Conservation (phyloP, 345 rosid species). For the Syzygium jambos region DNA sequence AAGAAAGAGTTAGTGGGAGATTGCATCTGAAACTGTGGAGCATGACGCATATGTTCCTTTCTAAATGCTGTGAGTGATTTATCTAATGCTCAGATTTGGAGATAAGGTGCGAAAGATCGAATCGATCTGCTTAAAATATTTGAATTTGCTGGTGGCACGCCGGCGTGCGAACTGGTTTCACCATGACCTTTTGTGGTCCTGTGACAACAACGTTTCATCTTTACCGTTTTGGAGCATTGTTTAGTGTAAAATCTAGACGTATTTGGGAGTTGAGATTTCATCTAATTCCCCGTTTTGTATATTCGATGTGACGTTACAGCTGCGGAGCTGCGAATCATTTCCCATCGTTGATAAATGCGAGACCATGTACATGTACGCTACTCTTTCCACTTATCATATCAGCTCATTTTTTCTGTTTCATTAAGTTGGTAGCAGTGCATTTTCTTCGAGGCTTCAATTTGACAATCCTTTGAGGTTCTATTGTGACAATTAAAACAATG, state of each 20-base stretch:
- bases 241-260: background rate
- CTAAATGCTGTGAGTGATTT: background rate
- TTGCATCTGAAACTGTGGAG: background rate
- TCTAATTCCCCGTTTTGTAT: background rate
- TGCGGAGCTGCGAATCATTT: background rate
- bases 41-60: background rate
- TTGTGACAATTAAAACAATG: too few relatives aligned
- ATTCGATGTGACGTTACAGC: background rate
- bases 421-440: background rate
- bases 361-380: background rate
- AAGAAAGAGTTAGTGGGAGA: background rate
- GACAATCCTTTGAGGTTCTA: too few relatives aligned
- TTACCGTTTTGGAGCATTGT: background rate
- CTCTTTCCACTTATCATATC: background rate
- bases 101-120: background rate
- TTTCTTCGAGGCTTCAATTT: background rate
- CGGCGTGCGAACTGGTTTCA: background rate
- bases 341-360: background rate
- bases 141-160: background rate
- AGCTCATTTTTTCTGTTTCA: background rate
- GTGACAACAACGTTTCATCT: background rate
- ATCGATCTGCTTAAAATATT: background rate
- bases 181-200: background rate
- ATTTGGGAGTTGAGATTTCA: background rate
- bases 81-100: background rate